Conservation (phyloP, 164 flowering plant species). For the Annona squamosa region DNA sequence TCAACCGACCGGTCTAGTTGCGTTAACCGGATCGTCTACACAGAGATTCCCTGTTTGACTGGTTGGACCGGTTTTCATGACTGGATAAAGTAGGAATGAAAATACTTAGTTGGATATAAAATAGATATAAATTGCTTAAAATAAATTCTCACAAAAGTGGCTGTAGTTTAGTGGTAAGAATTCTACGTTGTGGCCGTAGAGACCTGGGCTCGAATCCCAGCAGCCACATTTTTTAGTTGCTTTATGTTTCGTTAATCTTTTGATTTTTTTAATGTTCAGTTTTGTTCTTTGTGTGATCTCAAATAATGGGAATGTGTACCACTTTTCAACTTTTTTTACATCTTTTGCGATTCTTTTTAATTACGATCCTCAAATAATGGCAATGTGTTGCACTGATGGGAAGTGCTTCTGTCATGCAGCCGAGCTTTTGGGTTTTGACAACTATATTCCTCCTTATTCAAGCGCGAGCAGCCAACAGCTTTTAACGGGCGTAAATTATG, state of each 20-base stretch:
- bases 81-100: too few relatives aligned
- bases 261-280: too few relatives aligned
- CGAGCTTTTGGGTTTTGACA: constrained; percentile 42
- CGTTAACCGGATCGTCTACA: too few relatives aligned
- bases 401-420: constrained; percentile 27
- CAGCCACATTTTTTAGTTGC: constrained; percentile 51
- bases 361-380: too few relatives aligned
- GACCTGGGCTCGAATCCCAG: constrained; percentile 99
- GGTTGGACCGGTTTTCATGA: too few relatives aligned
- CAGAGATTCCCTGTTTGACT: too few relatives aligned
- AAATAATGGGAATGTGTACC: too few relatives aligned
- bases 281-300: too few relatives aligned
- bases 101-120: neutral
- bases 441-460: constrained; percentile 40
- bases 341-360: too few relatives aligned
- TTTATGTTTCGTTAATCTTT: too few relatives aligned
- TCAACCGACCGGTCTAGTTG: too few relatives aligned
- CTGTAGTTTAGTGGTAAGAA: constrained; percentile 82
- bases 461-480: constrained; percentile 28
- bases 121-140: neutral
- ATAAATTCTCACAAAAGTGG: constrained; percentile 2
- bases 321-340: too few relatives aligned
- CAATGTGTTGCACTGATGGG: neutral
- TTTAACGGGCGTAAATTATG: constrained; percentile 46
- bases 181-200: constrained; percentile 97